Evolutionary conservation across 1,284 basidiomycete genomes (phyloP).

Genomic region (Microbotryomycetes sp.): DNA sequence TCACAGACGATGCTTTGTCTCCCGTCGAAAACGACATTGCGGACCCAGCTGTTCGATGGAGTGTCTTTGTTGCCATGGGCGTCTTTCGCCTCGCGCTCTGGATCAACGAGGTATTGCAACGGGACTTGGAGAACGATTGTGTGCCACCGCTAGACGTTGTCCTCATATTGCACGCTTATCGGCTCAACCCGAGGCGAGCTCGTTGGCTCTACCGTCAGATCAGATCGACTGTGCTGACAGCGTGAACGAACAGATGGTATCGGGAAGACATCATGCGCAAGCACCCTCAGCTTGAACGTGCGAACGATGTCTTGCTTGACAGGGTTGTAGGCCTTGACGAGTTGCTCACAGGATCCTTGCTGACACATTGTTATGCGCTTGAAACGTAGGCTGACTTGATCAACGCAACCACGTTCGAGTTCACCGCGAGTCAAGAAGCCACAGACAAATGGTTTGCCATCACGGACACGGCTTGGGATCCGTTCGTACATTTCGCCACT

Average conservation of each 20-base stretch:
- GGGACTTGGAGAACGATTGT: not conserved
- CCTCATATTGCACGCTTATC: not conserved
- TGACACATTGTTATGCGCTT: not conserved
- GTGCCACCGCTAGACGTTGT: not conserved
- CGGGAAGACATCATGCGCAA: not conserved
- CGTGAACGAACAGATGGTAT: not conserved
- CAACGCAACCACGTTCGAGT: not conserved
- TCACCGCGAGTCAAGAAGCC: not conserved
- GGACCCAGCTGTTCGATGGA: not conserved
- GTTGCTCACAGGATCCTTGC: not conserved
- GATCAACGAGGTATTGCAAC: not conserved
- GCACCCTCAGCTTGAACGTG: not conserved
- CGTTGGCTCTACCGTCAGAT: not conserved
- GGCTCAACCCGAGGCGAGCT: not conserved
- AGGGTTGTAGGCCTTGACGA: not conserved
- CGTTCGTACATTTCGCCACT: not conserved
- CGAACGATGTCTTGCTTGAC: not conserved
- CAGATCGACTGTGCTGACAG: not conserved
- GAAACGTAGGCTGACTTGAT: not conserved
- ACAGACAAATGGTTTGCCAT: not conserved
- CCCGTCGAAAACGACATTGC: not conserved
- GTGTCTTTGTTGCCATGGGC: not conserved
- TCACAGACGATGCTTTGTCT: too few relatives aligned
- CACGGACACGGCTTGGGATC: not conserved
- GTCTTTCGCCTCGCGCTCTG: not conserved